These are phyloP conservation scores for Talaromyces wortmannii DNA, from an alignment of 495 filamentous ascomycete genomes.

Conservation along the genomic window DNA sequence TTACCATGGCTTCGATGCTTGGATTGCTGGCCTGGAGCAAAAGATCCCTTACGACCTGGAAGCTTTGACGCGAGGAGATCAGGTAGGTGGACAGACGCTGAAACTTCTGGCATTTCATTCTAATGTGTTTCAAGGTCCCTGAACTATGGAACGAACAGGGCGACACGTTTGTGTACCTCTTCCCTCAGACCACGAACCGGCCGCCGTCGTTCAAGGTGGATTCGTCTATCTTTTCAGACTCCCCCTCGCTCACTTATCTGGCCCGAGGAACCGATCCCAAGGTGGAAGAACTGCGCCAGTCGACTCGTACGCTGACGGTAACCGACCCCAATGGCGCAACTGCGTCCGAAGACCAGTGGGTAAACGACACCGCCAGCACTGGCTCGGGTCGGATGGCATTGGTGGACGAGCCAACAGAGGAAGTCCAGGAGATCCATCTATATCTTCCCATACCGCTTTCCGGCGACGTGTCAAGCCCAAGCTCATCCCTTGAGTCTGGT, in stretches of 20 bases:
- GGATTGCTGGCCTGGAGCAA: conserved; percentile 53
- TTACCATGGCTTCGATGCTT: conserved; percentile 37
- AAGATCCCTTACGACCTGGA: conserved; percentile 56
- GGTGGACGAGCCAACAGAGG: conserved; percentile 30
- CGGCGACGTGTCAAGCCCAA: conserved; percentile 35
- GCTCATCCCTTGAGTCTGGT: conserved; percentile 32
- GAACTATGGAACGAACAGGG: conserved; percentile 87
- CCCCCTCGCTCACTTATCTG: conserved; percentile 59
- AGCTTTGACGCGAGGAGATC: conserved; percentile 51
- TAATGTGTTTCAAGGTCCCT: conserved; percentile 45
- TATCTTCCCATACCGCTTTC: conserved; percentile 59
- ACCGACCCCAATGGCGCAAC: conserved; percentile 28
- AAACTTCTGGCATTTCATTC: no score
- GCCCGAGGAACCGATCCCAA: conserved; percentile 54
- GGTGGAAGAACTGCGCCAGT: conserved; percentile 27
- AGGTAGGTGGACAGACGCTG: conserved; percentile 28
- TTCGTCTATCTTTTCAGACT: conserved; percentile 64
- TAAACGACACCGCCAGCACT: conserved; percentile 33
- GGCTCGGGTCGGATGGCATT: conserved; percentile 36
- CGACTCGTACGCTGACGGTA: conserved; percentile 32
- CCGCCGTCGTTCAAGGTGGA: conserved; percentile 74
- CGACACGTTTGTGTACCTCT: conserved; percentile 79
- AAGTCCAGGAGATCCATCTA: conserved; percentile 55
- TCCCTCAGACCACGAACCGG: conserved; percentile 56
- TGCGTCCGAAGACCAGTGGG: conserved; percentile 25